Conservation (phyloP, 495 filamentous ascomycete genomes). For the Viridothelium virens region DNA sequence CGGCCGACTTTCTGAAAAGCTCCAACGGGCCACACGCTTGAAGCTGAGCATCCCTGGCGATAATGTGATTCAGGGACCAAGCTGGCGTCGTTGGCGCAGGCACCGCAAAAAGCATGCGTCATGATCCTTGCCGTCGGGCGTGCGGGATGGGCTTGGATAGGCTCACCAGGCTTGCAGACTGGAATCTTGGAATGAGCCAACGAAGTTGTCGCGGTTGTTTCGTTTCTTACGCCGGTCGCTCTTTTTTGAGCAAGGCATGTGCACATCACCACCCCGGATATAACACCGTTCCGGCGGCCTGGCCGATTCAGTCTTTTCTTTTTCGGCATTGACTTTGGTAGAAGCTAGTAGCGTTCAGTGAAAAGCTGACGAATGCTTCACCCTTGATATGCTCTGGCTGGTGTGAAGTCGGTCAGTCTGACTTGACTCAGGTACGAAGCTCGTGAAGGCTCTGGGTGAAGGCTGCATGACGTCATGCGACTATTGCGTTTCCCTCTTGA, state of each 20-base stretch:
- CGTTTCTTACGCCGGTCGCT: neutral
- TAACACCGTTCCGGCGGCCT: neutral
- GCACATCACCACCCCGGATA: neutral
- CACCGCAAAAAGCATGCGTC: neutral
- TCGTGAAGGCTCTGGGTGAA: neutral
- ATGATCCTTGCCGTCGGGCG: neutral
- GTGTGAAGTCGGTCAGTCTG: neutral
- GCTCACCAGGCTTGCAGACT: neutral
- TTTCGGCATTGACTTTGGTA: neutral
- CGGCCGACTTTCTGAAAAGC: neutral
- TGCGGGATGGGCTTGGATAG: neutral
- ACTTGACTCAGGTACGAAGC: neutral
- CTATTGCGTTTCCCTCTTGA: neutral
- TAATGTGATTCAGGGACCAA: neutral
- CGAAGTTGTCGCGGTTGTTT: neutral
- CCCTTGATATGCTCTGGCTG: neutral
- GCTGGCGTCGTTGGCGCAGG: neutral
- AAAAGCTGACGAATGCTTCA: too few species aligned
- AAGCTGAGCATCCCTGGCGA: neutral
- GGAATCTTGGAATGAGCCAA: neutral
- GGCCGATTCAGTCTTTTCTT: neutral
- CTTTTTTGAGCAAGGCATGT: neutral
- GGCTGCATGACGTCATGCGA: neutral
- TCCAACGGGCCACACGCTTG: neutral
- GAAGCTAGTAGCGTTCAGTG: neutral